Evolutionary conservation across 208 protist genomes (phyloP).

Genomic region (Acanthamoeba divionensis): DNA sequence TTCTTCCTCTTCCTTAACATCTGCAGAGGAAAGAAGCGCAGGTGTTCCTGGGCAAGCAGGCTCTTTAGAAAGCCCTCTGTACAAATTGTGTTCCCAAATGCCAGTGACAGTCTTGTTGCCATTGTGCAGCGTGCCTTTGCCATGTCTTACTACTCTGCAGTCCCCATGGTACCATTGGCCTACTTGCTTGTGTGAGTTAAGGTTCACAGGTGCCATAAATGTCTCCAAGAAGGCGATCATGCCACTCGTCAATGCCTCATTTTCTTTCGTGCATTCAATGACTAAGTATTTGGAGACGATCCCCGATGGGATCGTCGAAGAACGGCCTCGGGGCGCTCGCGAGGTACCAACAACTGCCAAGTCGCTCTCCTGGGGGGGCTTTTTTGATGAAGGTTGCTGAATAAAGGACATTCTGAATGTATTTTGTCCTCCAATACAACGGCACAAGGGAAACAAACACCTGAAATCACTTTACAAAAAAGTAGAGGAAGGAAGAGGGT

Average conservation of each 20-base stretch:
- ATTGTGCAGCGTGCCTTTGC: slow-evolving; percentile 9
- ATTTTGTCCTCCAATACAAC: too few species aligned
- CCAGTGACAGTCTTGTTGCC: background rate
- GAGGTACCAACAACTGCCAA: too few species aligned
- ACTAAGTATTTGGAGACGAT: slow-evolving; percentile 11
- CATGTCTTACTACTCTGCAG: background rate
- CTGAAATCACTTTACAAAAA: too few species aligned
- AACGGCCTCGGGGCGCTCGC: background rate
- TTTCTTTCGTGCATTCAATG: background rate
- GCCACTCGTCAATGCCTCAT: slow-evolving; percentile 9
- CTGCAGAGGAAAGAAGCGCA: background rate
- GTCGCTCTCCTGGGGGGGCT: too few species aligned
- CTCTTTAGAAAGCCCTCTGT: background rate
- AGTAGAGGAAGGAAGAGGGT: too few species aligned
- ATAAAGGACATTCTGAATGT: too few species aligned
- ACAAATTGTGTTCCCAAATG: slow-evolving; percentile 46
- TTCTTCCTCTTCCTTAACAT: background rate
- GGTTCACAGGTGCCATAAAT: background rate
- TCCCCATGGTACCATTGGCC: slow-evolving; percentile 33
- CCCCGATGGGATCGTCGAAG: background rate
- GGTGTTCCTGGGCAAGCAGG: background rate
- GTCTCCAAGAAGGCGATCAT: slow-evolving; percentile 31
- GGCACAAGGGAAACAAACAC: too few species aligned
- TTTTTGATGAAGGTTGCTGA: too few species aligned
- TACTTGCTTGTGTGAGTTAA: background rate